Evolutionary conservation across 345 rosid genomes (phyloP).

Genomic region (Aquilaria sinensis): DNA sequence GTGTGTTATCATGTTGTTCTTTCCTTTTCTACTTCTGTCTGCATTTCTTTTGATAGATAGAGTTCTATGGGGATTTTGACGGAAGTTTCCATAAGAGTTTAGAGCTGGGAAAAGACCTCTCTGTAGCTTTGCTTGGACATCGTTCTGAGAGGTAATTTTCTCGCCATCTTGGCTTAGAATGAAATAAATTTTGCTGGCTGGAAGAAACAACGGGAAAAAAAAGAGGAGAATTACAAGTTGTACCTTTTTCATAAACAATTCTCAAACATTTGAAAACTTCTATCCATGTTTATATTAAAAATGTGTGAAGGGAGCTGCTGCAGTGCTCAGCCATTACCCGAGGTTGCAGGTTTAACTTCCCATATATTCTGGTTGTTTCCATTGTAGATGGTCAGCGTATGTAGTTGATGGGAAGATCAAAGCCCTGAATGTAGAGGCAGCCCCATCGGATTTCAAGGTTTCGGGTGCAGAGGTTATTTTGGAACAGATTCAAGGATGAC

Average conservation of each 20-base stretch:
- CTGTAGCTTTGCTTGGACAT: conserved; percentile 82
- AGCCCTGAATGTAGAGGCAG: conserved; percentile 74
- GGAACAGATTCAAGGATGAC: conserved; percentile 50
- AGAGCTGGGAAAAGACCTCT: conserved; percentile 78
- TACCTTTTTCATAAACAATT: too few species aligned
- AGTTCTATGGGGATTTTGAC: conserved; percentile 86
- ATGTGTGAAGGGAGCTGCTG: too few species aligned
- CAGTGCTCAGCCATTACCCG: too few species aligned
- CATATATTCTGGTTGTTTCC: background rate
- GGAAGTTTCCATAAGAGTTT: conserved; percentile 90
- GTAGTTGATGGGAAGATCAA: conserved; percentile 81
- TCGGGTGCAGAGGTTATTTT: conserved; percentile 70
- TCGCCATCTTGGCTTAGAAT: background rate
- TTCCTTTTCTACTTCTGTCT: background rate
- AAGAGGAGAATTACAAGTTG: too few species aligned
- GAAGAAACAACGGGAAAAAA: too few species aligned
- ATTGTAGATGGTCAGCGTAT: conserved; percentile 83
- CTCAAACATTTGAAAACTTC: too few species aligned
- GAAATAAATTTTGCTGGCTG: too few species aligned
- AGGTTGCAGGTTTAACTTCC: too few species aligned
- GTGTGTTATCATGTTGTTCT: background rate
- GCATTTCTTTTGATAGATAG: conserved; percentile 37
- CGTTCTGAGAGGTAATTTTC: conserved; percentile 67
- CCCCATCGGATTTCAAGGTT: conserved; percentile 86
- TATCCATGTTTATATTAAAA: too few species aligned